Evolutionary conservation across 306 rosid genomes (phyloP).

Genomic region (Corylus heterophylla): DNA sequence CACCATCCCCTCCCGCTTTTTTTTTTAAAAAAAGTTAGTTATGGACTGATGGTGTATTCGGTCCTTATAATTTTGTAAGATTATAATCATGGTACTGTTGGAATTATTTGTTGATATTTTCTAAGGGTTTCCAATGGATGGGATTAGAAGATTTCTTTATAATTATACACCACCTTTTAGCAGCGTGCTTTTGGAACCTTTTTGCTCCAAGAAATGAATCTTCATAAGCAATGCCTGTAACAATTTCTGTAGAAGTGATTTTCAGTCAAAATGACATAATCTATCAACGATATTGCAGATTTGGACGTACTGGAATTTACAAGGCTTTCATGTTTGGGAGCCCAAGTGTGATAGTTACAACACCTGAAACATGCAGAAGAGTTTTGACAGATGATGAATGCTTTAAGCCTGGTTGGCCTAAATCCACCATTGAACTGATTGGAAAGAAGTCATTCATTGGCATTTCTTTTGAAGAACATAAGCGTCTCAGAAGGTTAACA

Average conservation of each 20-base stretch:
- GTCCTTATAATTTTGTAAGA: not conserved
- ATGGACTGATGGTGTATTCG: not conserved
- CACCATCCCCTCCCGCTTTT: too few relatives aligned
- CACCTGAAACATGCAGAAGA: constrained; percentile 64
- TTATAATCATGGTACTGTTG: not conserved
- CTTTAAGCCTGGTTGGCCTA: constrained; percentile 82
- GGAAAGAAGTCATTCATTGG: constrained; percentile 74
- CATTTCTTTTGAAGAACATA: constrained; percentile 71
- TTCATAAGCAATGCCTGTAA: not conserved
- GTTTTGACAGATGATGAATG: constrained; percentile 78
- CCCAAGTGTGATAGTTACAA: constrained; percentile 75
- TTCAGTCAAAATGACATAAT: constrained; percentile 16
- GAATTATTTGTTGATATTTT: not conserved
- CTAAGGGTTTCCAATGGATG: not conserved
- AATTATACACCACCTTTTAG: not conserved
- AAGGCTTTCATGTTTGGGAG: constrained; percentile 80
- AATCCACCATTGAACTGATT: constrained; percentile 62
- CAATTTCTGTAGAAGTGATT: not conserved
- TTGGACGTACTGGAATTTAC: constrained; percentile 70
- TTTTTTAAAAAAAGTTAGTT: not conserved
- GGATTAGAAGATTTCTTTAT: not conserved
- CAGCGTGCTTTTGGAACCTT: not conserved
- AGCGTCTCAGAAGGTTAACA: constrained; percentile 75
- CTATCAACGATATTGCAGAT: constrained; percentile 43
- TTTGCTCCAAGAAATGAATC: not conserved